Conservation (phyloP, 805 yeast genomes). For the Starmerella sirachaensis region DNA sequence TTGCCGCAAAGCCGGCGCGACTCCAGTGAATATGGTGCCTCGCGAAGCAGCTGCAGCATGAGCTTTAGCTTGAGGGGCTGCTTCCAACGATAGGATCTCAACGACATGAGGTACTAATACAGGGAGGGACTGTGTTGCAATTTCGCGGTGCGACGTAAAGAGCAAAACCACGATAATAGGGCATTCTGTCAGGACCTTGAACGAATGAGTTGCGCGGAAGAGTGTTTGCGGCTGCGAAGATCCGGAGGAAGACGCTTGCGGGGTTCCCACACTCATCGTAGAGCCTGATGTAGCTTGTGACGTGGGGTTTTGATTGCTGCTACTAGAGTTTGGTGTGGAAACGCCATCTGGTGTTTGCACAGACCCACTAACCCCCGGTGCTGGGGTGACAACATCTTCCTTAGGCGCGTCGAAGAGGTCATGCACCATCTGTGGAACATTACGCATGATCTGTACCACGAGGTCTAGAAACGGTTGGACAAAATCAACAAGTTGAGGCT, state of each 20-base stretch:
- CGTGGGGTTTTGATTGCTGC: not conserved
- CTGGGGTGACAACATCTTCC: not conserved
- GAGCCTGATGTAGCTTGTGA: no score
- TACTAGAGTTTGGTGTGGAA: not conserved
- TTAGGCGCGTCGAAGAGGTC: constrained; percentile 43
- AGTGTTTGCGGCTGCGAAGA: constrained; percentile 23
- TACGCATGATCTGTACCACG: constrained; percentile 63
- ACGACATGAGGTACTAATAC: constrained; percentile 72
- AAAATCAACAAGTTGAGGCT: constrained; percentile 48
- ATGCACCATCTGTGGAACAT: constrained; percentile 62
- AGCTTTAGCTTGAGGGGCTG: constrained; percentile 64
- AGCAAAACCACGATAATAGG: constrained; percentile 93
- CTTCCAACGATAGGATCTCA: constrained; percentile 61
- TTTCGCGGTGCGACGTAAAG: constrained; percentile 71
- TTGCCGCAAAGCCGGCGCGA: constrained; percentile 53
- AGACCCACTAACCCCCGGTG: no score
- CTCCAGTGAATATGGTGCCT: constrained; percentile 52
- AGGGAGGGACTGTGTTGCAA: constrained; percentile 60
- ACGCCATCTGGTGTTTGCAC: no score
- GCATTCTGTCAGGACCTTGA: constrained; percentile 87
- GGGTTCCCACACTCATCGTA: not conserved
- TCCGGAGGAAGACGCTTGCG: not conserved
- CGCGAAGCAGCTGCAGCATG: constrained; percentile 45
- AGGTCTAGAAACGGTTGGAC: constrained; percentile 70
- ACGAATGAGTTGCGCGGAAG: constrained; percentile 61